A percentile compares a stretch with the other conserved stretches of the same genome.
Conservation (phyloP, 352 stramenopile genomes). For the Phytophthora colocasiae region DNA sequence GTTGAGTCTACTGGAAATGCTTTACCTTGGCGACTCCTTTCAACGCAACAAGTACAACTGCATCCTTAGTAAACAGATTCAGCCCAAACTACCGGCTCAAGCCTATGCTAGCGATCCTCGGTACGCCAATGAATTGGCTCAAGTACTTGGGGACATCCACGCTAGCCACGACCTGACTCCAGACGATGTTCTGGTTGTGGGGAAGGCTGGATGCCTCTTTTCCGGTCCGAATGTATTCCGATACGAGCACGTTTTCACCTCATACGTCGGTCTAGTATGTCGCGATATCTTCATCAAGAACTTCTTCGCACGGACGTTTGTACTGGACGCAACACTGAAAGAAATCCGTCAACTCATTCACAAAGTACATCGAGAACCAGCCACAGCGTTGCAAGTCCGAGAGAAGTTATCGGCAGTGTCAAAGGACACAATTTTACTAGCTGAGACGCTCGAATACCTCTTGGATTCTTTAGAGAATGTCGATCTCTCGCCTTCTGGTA, state of each 20-base stretch:
- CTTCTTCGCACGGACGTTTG: constrained; percentile 97
- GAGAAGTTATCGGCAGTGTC: constrained; percentile 92
- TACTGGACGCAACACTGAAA: constrained; percentile 96
- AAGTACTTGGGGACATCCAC: constrained; percentile 94
- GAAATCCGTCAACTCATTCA: constrained; percentile 94
- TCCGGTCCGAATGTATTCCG: constrained; percentile 95
- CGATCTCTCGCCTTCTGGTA: constrained; percentile 38
- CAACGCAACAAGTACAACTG: constrained; percentile 98
- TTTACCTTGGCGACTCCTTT: constrained; percentile 95
- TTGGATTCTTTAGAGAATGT: constrained; percentile 95
- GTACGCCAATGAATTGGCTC: constrained; percentile 97
- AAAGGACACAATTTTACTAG: constrained; percentile 95
- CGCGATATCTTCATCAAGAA: constrained; percentile 98
- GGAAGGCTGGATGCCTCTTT: constrained; percentile 93
- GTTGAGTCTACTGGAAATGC: constrained; percentile 94
- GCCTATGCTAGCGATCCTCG: constrained; percentile 95
- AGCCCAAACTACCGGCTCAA: constrained; percentile 93
- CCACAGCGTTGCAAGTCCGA: constrained; percentile 83
- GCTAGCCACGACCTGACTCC: constrained; percentile 94
- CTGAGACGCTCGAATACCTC: constrained; percentile 97
- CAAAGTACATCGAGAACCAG: constrained; percentile 86
- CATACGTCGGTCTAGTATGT: constrained; percentile 96
- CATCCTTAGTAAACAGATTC: constrained; percentile 97
- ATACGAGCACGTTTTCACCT: constrained; percentile 95
- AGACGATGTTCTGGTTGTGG: constrained; percentile 96